Conservation (phyloP, 176 grass and related monocot genomes). For the Elymus sibiricus region DNA sequence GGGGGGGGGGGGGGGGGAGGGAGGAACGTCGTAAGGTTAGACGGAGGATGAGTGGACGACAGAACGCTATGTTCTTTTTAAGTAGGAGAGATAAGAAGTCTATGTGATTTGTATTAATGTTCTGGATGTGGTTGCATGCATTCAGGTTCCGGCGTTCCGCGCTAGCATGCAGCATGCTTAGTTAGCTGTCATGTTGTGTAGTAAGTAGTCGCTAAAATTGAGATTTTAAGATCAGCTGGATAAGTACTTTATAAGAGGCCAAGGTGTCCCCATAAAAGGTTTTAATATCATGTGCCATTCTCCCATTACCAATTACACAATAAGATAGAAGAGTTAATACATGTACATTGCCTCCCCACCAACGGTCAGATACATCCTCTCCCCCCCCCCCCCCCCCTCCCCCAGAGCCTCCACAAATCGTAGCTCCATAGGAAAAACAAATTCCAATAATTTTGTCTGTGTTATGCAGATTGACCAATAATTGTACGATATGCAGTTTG, state of each 20-base stretch:
- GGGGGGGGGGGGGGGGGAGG: too few relatives aligned
- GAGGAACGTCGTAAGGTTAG: too few relatives aligned
- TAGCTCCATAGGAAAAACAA: background rate
- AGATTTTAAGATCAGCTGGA: background rate
- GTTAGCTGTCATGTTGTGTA: background rate
- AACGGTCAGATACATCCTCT: background rate
- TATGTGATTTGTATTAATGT: background rate
- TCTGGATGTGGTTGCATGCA: background rate
- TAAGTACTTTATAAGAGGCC: background rate
- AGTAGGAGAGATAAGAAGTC: background rate
- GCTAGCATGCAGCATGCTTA: background rate
- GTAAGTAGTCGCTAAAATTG: background rate
- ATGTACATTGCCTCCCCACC: background rate
- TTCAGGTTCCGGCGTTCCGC: background rate
- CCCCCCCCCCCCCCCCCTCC: background rate
- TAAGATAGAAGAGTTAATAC: background rate
- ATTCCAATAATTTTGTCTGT: background rate
- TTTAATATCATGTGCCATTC: background rate
- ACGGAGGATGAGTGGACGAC: too few relatives aligned
- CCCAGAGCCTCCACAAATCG: background rate
- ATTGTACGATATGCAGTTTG: background rate
- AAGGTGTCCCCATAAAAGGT: background rate
- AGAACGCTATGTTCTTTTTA: too few relatives aligned
- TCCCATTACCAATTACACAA: background rate
- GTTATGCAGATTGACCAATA: background rate